These are phyloP conservation scores for Sugiyamaella lignohabitans DNA, from an alignment of 805 yeast species.

Conservation along the genomic window DNA sequence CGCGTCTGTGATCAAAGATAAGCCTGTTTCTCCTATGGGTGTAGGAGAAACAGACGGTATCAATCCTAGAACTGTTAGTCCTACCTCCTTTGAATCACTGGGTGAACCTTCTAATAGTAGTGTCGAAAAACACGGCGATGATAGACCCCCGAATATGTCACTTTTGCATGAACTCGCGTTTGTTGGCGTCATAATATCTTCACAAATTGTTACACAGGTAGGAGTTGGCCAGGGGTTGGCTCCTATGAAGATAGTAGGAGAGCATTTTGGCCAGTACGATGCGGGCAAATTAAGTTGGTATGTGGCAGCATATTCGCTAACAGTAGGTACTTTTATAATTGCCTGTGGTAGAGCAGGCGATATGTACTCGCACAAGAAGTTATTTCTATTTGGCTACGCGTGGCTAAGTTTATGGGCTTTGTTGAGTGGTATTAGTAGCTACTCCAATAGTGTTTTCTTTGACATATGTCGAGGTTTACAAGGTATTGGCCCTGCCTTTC, in stretches of 20 bases:
- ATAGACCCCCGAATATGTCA: too few relatives aligned
- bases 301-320: conserved; percentile 56
- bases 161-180: conserved; percentile 22
- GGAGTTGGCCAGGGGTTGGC: conserved; percentile 31
- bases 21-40: too few relatives aligned
- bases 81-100: too few relatives aligned
- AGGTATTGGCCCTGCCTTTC: conserved; percentile 57
- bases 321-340: conserved; percentile 67
- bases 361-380: conserved; percentile 53
- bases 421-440: conserved; percentile 50
- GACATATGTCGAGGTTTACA: conserved; percentile 49
- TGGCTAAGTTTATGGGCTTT: conserved; percentile 55
- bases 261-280: conserved; percentile 26
- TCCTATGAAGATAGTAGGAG: conserved; percentile 29
- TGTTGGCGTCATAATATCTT: conserved; percentile 22
- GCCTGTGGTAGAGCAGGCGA: conserved; percentile 69
- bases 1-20: too few relatives aligned
- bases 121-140: too few relatives aligned
- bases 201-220: conserved; percentile 38
- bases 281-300: conserved; percentile 49
- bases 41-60: too few relatives aligned
- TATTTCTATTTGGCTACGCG: conserved; percentile 49
- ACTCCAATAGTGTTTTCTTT: conserved; percentile 37
- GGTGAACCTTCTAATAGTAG: too few relatives aligned
- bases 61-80: too few relatives aligned